phyloP scores from a whole-genome alignment of 1,139 yeast species.

The Blastobotrys aristatus region DNA sequence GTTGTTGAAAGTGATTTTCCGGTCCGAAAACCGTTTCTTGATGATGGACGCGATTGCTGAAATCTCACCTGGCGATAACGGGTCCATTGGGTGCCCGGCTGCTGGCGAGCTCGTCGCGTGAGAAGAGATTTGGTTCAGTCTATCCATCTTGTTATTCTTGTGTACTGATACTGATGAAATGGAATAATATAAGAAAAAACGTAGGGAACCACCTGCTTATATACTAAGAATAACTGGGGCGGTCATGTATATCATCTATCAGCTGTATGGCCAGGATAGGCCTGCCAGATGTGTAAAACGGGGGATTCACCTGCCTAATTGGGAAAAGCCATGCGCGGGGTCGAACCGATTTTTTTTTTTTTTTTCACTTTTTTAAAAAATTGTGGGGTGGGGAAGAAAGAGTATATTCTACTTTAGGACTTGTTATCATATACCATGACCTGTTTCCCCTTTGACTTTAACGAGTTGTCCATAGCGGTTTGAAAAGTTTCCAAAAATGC shows the following conservation, averaged over 20 bases:
- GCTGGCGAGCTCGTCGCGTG: conserved; percentile 12
- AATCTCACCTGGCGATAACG: conserved; percentile 13
- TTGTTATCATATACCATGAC: conserved; percentile 17
- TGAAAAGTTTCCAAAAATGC: conserved; percentile 46
- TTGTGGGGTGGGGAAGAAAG: too few species aligned
- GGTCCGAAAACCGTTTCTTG: conserved; percentile 6
- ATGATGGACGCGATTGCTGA: conserved; percentile 6
- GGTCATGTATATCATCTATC: neutral
- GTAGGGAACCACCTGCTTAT: too few species aligned
- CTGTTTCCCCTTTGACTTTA: conserved; percentile 40
- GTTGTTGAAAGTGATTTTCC: conserved; percentile 47
- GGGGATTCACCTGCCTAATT: neutral
- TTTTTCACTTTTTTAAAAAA: too few species aligned
- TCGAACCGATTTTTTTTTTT: too few species aligned
- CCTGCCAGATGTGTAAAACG: neutral
- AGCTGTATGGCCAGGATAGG: neutral
- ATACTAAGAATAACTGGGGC: too few species aligned
- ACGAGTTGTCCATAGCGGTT: conserved; percentile 48
- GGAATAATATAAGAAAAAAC: too few species aligned
- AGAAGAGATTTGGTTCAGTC: conserved; percentile 8
- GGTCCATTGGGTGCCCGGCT: conserved; percentile 13
- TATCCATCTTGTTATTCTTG: conserved; percentile 8
- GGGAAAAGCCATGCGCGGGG: neutral
- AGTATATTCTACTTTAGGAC: too few species aligned
- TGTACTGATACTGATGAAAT: neutral